Conservation (phyloP, 106 monocot genomes). For the Dioscorea zingiberensis region DNA sequence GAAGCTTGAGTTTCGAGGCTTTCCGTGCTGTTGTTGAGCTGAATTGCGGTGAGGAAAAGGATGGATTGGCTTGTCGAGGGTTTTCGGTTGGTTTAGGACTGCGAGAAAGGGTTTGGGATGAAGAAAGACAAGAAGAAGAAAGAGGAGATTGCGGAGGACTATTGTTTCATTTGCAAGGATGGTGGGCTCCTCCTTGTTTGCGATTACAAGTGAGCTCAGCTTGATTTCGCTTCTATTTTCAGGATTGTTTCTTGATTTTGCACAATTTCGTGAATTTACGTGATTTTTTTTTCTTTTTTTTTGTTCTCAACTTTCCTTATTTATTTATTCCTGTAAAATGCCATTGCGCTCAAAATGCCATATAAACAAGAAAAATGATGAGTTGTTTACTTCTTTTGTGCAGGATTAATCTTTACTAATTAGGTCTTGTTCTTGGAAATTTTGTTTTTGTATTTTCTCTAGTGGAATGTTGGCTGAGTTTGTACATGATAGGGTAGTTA, state of each 20-base stretch:
- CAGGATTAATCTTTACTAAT: background rate
- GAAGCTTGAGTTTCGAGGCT: background rate
- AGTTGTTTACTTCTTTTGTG: background rate
- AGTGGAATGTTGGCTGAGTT: too few species aligned
- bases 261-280: background rate
- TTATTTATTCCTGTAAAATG: background rate
- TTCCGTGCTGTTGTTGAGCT: background rate
- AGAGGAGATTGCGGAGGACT: constrained; percentile 42
- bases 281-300: background rate
- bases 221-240: background rate
- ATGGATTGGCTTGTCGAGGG: background rate
- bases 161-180: constrained; percentile 67
- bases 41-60: background rate
- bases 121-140: constrained; percentile 4
- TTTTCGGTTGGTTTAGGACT: background rate
- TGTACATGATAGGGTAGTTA: too few species aligned
- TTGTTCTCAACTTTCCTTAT: background rate
- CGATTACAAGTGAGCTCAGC: constrained; percentile 44
- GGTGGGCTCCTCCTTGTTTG: constrained; percentile 51
- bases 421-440: background rate
- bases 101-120: constrained; percentile 9
- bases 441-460: too few species aligned
- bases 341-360: background rate
- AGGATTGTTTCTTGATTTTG: background rate
- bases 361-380: background rate